These are phyloP conservation scores for Buddleja alternifolia DNA, from an alignment of 257 asterid genomes.

Conservation along the genomic window DNA sequence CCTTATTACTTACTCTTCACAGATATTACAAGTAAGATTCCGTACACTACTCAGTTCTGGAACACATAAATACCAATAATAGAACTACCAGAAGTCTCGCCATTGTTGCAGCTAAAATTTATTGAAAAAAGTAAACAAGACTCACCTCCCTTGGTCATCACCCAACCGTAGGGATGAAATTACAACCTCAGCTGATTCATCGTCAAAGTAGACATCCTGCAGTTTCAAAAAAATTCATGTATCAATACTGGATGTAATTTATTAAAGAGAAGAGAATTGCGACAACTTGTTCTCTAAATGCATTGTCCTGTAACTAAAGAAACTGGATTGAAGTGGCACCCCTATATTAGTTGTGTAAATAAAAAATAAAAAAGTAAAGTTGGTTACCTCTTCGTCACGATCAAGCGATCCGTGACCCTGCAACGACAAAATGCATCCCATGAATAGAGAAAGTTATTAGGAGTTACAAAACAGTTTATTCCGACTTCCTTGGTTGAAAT, in stretches of 20 bases:
- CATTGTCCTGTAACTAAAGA: constrained; percentile 16
- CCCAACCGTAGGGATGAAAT: constrained; percentile 94
- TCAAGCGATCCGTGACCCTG: constrained; percentile 85
- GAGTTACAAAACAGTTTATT: constrained; percentile 3
- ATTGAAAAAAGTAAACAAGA: constrained; percentile 16
- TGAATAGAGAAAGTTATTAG: constrained; percentile 15
- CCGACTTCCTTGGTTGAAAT: constrained; percentile 11
- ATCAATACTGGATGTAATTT: constrained; percentile 13
- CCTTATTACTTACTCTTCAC: neutral
- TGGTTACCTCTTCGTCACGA: constrained; percentile 88
- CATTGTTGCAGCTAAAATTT: constrained; percentile 10
- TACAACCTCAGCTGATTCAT: constrained; percentile 96
- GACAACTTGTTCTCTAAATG: neutral
- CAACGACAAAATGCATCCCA: constrained; percentile 34
- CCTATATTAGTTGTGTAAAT: neutral
- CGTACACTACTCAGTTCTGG: neutral
- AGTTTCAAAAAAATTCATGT: constrained; percentile 32
- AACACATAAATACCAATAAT: neutral
- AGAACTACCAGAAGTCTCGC: neutral
- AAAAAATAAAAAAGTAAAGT: neutral
- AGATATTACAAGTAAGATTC: neutral
- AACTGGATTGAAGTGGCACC: neutral
- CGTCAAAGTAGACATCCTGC: constrained; percentile 96
- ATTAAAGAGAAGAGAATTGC: constrained; percentile 23
- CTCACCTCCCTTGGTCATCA: constrained; percentile 96